Conservation (phyloP, 2,329 filamentous ascomycete species). For the Xylaria polymorpha region DNA sequence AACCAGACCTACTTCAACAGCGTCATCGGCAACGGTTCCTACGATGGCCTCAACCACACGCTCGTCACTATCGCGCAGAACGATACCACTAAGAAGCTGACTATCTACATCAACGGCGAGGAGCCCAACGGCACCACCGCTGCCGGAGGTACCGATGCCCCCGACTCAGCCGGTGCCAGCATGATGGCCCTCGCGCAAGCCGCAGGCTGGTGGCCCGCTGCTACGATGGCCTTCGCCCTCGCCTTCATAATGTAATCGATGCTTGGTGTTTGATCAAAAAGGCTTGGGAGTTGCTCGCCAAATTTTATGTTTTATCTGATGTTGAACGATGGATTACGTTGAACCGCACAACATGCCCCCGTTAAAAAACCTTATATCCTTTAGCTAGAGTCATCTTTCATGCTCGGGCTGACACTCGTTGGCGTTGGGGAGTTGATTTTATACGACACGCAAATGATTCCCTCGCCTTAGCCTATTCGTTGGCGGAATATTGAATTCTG, state of each 20-base stretch:
- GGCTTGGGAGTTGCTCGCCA: background rate
- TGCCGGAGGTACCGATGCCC: conserved; percentile 57
- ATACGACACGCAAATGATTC: conserved; percentile 11
- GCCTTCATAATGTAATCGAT: conserved; percentile 55
- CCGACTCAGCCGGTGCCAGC: conserved; percentile 49
- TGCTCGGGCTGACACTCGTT: conserved; percentile 16
- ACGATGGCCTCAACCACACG: conserved; percentile 67
- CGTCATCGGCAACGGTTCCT: conserved; percentile 74
- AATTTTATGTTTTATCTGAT: conserved; percentile 4
- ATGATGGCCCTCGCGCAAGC: conserved; percentile 52
- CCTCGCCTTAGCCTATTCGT: background rate
- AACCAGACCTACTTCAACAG: conserved; percentile 68
- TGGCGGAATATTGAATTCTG: background rate
- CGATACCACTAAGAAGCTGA: conserved; percentile 67
- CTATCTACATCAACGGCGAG: conserved; percentile 80
- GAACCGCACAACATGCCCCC: background rate
- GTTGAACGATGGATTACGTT: background rate
- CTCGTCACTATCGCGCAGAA: conserved; percentile 71
- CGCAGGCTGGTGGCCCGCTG: conserved; percentile 63
- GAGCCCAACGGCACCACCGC: conserved; percentile 74
- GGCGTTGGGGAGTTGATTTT: conserved; percentile 27
- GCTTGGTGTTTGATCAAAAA: background rate
- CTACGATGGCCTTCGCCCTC: conserved; percentile 57
- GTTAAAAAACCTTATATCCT: background rate
- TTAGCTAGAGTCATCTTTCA: conserved; percentile 1